Base-by-base conservation (phyloP, 768 basidiomycete genomes). In the Cystofilobasidium capitatum region DNA sequence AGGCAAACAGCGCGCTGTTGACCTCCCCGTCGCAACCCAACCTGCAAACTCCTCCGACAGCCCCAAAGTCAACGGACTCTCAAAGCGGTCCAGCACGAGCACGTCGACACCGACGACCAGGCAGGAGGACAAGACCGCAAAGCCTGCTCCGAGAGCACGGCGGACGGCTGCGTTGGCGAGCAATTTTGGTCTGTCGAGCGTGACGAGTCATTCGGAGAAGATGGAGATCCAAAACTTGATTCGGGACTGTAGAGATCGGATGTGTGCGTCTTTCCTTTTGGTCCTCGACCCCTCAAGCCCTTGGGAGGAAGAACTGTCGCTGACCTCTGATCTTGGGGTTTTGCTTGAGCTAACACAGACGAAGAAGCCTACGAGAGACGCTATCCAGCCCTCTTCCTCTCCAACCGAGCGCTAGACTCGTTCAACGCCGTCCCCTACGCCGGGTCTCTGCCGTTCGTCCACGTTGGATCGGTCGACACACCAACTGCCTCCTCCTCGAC, bases 201-300 rank as follows among this genome's bases (percentile, higher is more conserved):
- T 55, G 16, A n/a, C 29, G 5, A 6, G 5, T 3, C 51, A 55
- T 16, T 26, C 51, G 31, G 66, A 68, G 54, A 68, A 60, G 42
- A 61, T 62, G 33, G 66, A 68, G 40, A 62, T 68, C 33, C 59
- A 63, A 36, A 35, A 57, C 54, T n/a, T 68, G 1, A 42, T 68
- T 24, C n/a, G 36, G 31, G 66, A 68, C 42, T 68, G 66, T 24
- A 39, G 66, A 33, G 61, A 68, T 20, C 60, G 66, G 13, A 62
- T 68, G 60, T 49, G 66, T 68, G 26, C 60, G 49, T 59, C 24
- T 29, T 8, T 36, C 10, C 13, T 12, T n/a, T 20, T 33, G 16
- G 13, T 39, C 16, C 10, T 22, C 26, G 3, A 33, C 40, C 7
- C 44, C 24, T 39, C 33, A 20, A n/a, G n/a, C n/a, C n/a, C n/a